Evolutionary conservation across 345 rosid genomes (phyloP), one percentile per base, ranked within the genome.

Genomic region (Cardiospermum halicacabum): DNA sequence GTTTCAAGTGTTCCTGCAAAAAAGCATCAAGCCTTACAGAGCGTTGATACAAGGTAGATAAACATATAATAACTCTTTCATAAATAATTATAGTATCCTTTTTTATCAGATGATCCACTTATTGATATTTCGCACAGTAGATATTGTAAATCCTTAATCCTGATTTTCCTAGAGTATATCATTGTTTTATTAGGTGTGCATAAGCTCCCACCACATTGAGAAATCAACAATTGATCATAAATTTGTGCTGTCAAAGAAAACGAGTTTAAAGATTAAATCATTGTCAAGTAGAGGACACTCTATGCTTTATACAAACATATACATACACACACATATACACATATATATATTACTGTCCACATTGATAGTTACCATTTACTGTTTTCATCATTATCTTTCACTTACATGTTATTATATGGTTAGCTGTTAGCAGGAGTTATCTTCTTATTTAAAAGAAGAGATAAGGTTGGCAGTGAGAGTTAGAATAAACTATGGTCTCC

Each of bases 1-100:
- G 89, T 70, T 92, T 88, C 63, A 88, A 84, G 81, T 85, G 97
- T 70, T 85, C 98, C 97, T 90, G 88, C 76, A 80, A 75, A 69
- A 51, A 66, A 58, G 72, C 67, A 74, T 39, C 62, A 40, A 13
- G 10, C 22, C 25, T 48, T 67, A 28, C 34, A 58, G 22, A 67
- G 15, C 48, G 39, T 39, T 37, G 10, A 7, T 28, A 53, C 12
- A n/a, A 12, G 31, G n/a, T 26, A 53, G 11, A 53, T 59, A 59
- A 39, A 37, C 34, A 22, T 27, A 24, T 45, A 40, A n/a, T 40
- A 21, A 19, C 50, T 21, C 37, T 24, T 39, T 39, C 12, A 19
- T 22, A 1, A 6, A 48, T 24, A 11, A n/a, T 25, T 7, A 49
- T 25, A 58, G 56, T 13, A 49, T 58, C 65, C 36, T 7, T 34